These are phyloP conservation scores for Mycena filopes DNA, from an alignment of 768 basidiomycete genomes.

Conservation along the genomic window DNA sequence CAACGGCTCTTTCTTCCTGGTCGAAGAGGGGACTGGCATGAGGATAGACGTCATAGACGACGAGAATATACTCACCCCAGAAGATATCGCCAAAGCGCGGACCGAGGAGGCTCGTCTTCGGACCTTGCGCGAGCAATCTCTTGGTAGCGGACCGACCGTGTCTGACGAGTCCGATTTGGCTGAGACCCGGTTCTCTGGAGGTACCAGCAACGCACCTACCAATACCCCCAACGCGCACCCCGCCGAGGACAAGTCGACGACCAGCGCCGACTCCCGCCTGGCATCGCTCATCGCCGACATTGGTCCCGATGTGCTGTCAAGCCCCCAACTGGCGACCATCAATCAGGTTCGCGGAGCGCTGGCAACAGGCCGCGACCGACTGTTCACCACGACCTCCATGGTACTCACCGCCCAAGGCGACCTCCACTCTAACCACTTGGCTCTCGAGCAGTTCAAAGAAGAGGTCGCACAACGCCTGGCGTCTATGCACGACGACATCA, in stretches of 20 bases:
- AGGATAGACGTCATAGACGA: conserved; percentile 2
- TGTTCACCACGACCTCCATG: background rate
- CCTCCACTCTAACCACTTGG: background rate
- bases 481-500: background rate
- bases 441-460: background rate
- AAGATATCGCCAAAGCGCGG: background rate
- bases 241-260: too few species aligned
- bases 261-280: background rate
- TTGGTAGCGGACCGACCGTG: background rate
- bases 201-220: too few species aligned
- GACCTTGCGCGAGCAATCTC: too few species aligned
- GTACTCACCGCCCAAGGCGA: background rate
- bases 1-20: background rate
- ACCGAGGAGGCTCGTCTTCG: too few species aligned
- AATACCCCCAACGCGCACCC: too few species aligned
- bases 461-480: background rate
- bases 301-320: background rate
- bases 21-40: background rate
- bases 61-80: background rate
- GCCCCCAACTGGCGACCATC: background rate
- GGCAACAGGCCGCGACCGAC: background rate
- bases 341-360: background rate
- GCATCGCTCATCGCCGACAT: background rate
- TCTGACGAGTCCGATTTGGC: conserved; percentile 6
- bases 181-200: background rate